Conservation (phyloP, 805 yeast genomes). For the Saccharomycopsis microspora region DNA sequence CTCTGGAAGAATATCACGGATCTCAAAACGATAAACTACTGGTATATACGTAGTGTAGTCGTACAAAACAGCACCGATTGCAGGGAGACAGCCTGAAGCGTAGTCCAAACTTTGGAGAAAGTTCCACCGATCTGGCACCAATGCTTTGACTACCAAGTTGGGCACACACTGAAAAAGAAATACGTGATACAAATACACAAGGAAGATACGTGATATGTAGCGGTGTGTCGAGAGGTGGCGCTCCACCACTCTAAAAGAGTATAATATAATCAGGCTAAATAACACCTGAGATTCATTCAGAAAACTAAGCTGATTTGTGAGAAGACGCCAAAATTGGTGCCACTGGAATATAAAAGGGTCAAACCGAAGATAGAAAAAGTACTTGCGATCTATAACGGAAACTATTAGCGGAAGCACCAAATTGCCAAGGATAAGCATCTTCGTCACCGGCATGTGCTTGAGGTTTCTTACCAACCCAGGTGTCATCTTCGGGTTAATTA, state of each 20-base stretch:
- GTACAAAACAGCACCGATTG: constrained; percentile 23
- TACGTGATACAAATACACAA: constrained; percentile 8
- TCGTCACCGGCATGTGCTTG: constrained; percentile 22
- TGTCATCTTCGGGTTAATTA: not conserved
- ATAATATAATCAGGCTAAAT: constrained; percentile 22
- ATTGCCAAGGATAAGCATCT: constrained; percentile 18
- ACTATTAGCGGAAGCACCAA: constrained; percentile 20
- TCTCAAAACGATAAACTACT: constrained; percentile 24
- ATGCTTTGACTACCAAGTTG: constrained; percentile 4
- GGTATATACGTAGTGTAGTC: constrained; percentile 24
- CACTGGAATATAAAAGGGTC: constrained; percentile 23
- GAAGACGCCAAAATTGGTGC: constrained; percentile 18
- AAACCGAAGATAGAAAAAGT: constrained; percentile 21
- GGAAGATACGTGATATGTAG: constrained; percentile 18
- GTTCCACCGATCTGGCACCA: constrained; percentile 10
- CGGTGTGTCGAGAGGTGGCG: constrained; percentile 25
- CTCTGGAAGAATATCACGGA: constrained; percentile 17
- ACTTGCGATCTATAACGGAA: constrained; percentile 24
- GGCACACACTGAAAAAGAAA: not conserved
- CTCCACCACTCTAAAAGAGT: constrained; percentile 26
- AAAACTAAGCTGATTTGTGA: constrained; percentile 5
- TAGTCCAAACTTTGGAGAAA: constrained; percentile 8
- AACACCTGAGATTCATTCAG: constrained; percentile 22
- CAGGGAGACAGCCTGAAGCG: constrained; percentile 22
- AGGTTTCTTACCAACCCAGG: not conserved